Conservation (phyloP, 148 eudicot genomes). For the Gaultheria prostrata region DNA sequence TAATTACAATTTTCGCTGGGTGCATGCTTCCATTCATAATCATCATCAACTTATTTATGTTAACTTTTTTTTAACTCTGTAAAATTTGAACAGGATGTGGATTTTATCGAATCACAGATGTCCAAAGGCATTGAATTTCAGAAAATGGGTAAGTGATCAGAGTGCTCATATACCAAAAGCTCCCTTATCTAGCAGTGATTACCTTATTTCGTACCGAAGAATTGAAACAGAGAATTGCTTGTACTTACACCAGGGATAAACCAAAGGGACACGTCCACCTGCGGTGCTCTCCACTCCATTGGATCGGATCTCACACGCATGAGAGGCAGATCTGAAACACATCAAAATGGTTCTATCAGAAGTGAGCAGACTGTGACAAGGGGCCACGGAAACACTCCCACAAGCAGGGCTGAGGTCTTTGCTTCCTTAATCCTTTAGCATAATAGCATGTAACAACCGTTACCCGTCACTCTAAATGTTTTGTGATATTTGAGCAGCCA, state of each 20-base stretch:
- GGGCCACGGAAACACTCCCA: constrained; percentile 60
- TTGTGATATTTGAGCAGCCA: constrained; percentile 48
- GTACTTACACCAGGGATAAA: constrained; percentile 40
- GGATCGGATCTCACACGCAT: constrained; percentile 95
- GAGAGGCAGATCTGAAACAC: constrained; percentile 44
- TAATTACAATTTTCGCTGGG: background rate
- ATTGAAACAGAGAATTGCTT: background rate
- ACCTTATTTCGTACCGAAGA: background rate
- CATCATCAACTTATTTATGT: background rate
- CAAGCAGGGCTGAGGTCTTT: constrained; percentile 77
- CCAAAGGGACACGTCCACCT: constrained; percentile 64
- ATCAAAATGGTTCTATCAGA: constrained; percentile 42
- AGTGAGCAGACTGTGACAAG: constrained; percentile 49
- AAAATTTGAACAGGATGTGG: constrained; percentile 52
- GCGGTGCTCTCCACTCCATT: constrained; percentile 74
- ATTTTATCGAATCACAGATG: constrained; percentile 40
- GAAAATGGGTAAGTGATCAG: constrained; percentile 36
- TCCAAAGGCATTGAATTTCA: constrained; percentile 32
- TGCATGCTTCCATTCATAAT: background rate
- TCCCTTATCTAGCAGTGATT: background rate
- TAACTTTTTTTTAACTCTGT: background rate
- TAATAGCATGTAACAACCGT: background rate
- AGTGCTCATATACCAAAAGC: background rate
- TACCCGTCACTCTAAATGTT: background rate
- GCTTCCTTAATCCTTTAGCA: background rate